Base-by-base conservation (phyloP, 148 eudicot genomes). In the Drosera capensis region DNA sequence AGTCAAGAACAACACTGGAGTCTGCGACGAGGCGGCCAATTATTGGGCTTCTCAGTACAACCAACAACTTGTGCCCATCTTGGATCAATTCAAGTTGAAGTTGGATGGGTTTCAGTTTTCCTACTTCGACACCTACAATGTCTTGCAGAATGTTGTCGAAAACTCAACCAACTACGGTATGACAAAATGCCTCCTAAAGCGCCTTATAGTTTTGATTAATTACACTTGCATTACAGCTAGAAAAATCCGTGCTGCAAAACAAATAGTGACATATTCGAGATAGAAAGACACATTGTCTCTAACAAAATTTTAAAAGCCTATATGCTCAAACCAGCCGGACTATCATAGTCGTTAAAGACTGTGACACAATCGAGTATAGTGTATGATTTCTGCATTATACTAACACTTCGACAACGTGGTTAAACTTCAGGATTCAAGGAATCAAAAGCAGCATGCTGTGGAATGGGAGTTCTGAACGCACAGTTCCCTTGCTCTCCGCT, bases 391-490 rank as follows among this genome's bases (percentile, higher is more conserved):
- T 5, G 6, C 3, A 5, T 3, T 9, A 34, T 0, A 0, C 38
- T 34, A 5, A 11, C 38, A 5, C 6, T 4, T 4, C 17, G 19
- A 13, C 1, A 0, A 15, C 9, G 25, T 28, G 4, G 42, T 40
- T 37, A n/a, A n/a, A n/a, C 9, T 67, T 20, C 71, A 83, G 94
- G 96, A 43, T 87, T 87, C 63, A 75, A 63, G 8, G 80, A 82
- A 58, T 64, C 49, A 16, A 79, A 72, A 53, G 58, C 70, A 3
- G 96, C 96, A 20, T 87, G 96, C 52, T 87, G 96, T 57, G 94
- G 96, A 17, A 51, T 77, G 39, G 96, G 96, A 23, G 61, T 58
- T 40, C 42, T 87, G 28, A 74, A 68, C 11, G 96, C 94, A 0
- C 16, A 74, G 29, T 47, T 71, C 20, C 57, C 88, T 3, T 87